Evolutionary conservation across 2,329 filamentous ascomycete genomes (phyloP), one percentile per base, ranked within the genome.

Genomic region (Lasiodiplodia citricola): DNA sequence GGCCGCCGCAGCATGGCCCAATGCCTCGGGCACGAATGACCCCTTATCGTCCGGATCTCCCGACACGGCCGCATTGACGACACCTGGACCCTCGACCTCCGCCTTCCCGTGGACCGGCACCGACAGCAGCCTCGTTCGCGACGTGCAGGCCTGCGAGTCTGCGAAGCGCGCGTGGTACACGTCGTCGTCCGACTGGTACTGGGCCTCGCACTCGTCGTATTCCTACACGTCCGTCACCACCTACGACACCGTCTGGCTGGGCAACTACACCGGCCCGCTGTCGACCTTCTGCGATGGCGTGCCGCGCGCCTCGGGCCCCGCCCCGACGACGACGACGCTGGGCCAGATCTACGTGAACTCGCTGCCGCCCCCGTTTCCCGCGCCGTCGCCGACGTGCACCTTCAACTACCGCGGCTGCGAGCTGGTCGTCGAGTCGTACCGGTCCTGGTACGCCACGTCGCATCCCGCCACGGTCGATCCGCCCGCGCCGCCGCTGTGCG

Each of bases 331-430:
- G 4, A 68, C 57, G 21, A 23, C 31, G 2, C 16, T 47, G 7
- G 14, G 47, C 21, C 28, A 37, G 5, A 23, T 54, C 16, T 47
- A 47, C 21, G 35, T 41, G 21, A 62, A 55, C 11, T 25, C 57
- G 21, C 11, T 52, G 4, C 47, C 47, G 5, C 51, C 56, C 6
- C n/a, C 56, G 16, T 68, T 31, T 14, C 16, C 66, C 2, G 23
- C 44, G 4, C 66, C 66, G 2, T 60, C 66, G 35, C 66, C 66
- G 3, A 68, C 66, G 8, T 68, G 66, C 47, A 62, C 56, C 31
- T 68, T 60, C 66, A 37, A 68, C 66, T 68, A 63, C 13, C 35
- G 25, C 23, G 66, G 66, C 31, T 68, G 66, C 57, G 56, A 60
- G 56, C 56, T 52, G 35, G 25, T 63, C 10, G 56, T 68, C 5